Evolutionary conservation across 306 rosid genomes (phyloP).

Genomic region (Pterocarpus santalinus): DNA sequence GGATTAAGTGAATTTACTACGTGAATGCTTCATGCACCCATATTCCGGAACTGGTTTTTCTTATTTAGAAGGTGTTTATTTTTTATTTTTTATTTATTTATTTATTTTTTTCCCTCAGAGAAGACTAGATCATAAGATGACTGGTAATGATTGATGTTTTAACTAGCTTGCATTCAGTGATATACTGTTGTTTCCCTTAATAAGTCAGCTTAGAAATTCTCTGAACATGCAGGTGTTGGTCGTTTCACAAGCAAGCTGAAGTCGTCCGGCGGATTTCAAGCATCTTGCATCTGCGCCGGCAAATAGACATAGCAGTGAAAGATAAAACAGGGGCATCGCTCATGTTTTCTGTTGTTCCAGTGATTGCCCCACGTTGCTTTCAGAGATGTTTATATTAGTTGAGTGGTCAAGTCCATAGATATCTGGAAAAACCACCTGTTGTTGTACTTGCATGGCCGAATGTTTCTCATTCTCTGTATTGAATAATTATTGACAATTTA

Average conservation of each 20-base stretch:
- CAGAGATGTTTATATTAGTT: slow-evolving; percentile 28
- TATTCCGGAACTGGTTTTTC: not conserved
- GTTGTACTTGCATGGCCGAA: not conserved
- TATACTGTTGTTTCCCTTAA: slow-evolving; percentile 4
- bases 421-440: not conserved
- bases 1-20: slow-evolving; percentile 9
- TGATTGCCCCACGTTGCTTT: slow-evolving; percentile 12
- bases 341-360: slow-evolving; percentile 18
- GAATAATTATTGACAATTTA: not conserved
- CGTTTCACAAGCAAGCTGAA: slow-evolving; percentile 39
- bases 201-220: slow-evolving; percentile 29
- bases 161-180: not conserved
- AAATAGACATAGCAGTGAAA: slow-evolving; percentile 3
- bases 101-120: not conserved
- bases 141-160: slow-evolving; percentile 2
- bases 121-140: not conserved
- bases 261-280: not conserved
- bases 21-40: slow-evolving; percentile 8
- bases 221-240: slow-evolving; percentile 40
- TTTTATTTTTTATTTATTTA: too few species aligned
- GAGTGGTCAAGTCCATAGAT: slow-evolving; percentile 20
- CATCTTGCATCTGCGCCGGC: slow-evolving; percentile 29
- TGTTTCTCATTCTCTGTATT: too few species aligned
- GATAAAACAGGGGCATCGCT: not conserved
- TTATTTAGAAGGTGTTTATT: not conserved